Percentiles rank a stretch among this genome's conserved stretches.
Conservation (phyloP, 2,329 filamentous ascomycete genomes). For the Thyridium curvatum region DNA sequence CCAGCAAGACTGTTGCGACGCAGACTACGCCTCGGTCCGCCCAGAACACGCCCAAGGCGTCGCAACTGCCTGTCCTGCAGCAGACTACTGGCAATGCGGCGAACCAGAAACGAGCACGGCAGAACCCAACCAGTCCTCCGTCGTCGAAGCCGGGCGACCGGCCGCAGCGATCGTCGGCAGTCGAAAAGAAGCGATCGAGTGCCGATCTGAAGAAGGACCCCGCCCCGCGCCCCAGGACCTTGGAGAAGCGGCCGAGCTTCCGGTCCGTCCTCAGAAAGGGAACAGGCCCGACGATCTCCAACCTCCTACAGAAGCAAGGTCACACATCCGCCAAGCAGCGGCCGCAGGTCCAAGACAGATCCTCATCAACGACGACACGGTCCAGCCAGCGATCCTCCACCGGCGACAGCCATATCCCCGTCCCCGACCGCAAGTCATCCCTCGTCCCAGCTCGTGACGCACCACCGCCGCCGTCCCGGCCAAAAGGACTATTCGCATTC, state of each 20-base stretch:
- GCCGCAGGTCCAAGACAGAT: slow-evolving; percentile 4
- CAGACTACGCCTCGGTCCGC: too few species aligned
- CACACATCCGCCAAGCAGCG: slow-evolving; percentile 14
- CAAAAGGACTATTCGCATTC: not conserved
- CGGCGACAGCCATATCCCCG: slow-evolving; percentile 40
- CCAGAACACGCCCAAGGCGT: slow-evolving; percentile 7
- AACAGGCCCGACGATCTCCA: slow-evolving; percentile 37
- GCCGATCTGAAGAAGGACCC: slow-evolving; percentile 2
- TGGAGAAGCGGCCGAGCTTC: slow-evolving; percentile 40
- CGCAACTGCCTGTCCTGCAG: slow-evolving; percentile 1
- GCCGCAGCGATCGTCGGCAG: not conserved
- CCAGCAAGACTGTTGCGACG: too few species aligned
- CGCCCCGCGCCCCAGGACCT: slow-evolving; percentile 9
- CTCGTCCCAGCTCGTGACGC: slow-evolving; percentile 23
- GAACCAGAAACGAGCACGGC: slow-evolving; percentile 11
- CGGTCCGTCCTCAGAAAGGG: slow-evolving; percentile 47
- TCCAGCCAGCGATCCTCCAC: slow-evolving; percentile 29
- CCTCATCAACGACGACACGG: slow-evolving; percentile 10
- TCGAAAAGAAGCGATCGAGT: not conserved
- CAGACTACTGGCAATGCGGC: not conserved
- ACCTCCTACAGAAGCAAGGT: slow-evolving; percentile 34
- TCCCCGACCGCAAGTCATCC: slow-evolving; percentile 31
- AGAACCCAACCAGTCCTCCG: slow-evolving; percentile 15
- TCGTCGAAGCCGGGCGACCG: slow-evolving; percentile 10
- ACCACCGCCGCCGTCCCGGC: slow-evolving; percentile 7